Conservation (phyloP, 2,329 filamentous ascomycete genomes). For the Sporothrix euskadiensis region DNA sequence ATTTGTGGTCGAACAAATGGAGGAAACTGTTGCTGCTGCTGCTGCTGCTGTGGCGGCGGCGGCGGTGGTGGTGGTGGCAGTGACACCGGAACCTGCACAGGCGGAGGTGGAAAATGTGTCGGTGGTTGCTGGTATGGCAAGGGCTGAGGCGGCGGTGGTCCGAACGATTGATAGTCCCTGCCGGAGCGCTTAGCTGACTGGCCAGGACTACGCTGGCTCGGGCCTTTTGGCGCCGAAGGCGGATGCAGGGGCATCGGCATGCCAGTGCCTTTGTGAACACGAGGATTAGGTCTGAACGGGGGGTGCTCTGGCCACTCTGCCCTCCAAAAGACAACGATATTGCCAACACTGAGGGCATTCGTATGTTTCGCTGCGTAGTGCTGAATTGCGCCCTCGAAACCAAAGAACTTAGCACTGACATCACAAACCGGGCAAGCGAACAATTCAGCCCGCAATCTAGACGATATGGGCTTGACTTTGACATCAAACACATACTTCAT, state of each 20-base stretch:
- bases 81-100: neutral
- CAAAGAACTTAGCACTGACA: slow-evolving; percentile 65
- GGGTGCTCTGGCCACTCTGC: slow-evolving; percentile 75
- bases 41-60: neutral
- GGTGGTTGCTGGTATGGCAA: neutral
- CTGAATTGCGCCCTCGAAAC: slow-evolving; percentile 76
- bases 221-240: neutral
- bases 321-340: slow-evolving; percentile 74
- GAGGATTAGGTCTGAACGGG: slow-evolving; percentile 68
- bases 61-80: neutral
- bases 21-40: neutral
- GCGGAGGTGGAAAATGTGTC: neutral
- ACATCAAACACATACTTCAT: slow-evolving; percentile 85
- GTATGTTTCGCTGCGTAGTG: slow-evolving; percentile 85
- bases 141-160: neutral
- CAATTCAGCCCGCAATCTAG: slow-evolving; percentile 66
- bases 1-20: neutral
- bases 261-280: slow-evolving; percentile 39
- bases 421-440: slow-evolving; percentile 75
- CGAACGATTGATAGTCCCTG: neutral
- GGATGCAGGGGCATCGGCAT: slow-evolving; percentile 25
- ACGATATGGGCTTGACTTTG: slow-evolving; percentile 70
- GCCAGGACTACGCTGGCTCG: neutral
- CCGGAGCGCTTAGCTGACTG: neutral
- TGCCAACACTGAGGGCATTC: slow-evolving; percentile 66